phyloP scores from a whole-genome alignment of 176 grass and related monocot species.

The Avena insularis region DNA sequence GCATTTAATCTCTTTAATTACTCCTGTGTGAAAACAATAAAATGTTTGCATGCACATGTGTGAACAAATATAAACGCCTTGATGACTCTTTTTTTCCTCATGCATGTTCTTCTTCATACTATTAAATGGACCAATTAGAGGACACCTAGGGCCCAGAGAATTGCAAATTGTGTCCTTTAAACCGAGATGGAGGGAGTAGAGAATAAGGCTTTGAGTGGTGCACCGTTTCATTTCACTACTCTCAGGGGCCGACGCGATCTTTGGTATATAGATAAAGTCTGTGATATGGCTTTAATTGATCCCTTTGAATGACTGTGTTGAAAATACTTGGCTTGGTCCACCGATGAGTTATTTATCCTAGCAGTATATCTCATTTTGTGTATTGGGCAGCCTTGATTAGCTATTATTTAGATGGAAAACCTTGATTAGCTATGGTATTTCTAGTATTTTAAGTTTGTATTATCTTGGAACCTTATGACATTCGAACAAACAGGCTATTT shows the following conservation, averaged over 20 bases:
- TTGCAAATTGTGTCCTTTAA: too few relatives aligned
- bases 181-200: too few relatives aligned
- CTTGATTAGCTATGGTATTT: too few relatives aligned
- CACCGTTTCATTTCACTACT: not conserved
- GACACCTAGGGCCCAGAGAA: too few relatives aligned
- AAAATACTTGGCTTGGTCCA: not conserved
- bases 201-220: not conserved
- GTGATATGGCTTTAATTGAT: not conserved
- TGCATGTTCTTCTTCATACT: too few relatives aligned
- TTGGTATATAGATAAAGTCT: not conserved
- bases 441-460: not conserved
- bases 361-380: not conserved
- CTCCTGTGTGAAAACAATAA: too few relatives aligned
- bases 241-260: too few relatives aligned
- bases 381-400: not conserved
- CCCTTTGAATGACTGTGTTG: not conserved
- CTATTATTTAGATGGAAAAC: not conserved
- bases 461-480: not conserved
- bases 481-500: not conserved
- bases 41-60: too few relatives aligned
- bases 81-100: too few relatives aligned
- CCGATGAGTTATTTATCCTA: not conserved
- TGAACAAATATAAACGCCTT: too few relatives aligned
- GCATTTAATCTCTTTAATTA: too few relatives aligned
- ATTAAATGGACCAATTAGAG: too few relatives aligned